Conservation (phyloP, 805 yeast genomes). For the Metschnikowia shivogae region DNA sequence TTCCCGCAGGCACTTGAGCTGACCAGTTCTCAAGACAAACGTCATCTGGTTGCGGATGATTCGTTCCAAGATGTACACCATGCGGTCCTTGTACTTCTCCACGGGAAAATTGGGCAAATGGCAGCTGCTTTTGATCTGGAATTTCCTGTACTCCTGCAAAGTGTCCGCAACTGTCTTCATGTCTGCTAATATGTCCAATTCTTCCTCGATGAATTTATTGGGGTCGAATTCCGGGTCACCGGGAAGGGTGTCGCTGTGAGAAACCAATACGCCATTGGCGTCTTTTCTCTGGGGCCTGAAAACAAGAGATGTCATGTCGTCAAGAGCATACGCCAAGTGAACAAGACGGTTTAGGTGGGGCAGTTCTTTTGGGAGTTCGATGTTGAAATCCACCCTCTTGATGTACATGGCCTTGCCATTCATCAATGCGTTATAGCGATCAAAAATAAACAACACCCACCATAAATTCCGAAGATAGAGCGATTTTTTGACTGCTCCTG, state of each 20-base stretch:
- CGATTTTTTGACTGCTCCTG: slow-evolving; percentile 14
- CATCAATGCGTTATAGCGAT: slow-evolving; percentile 17
- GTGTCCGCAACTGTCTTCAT: not conserved
- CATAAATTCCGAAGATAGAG: slow-evolving; percentile 15
- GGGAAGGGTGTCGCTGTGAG: slow-evolving; percentile 7
- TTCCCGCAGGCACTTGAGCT: slow-evolving; percentile 10
- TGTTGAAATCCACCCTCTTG: slow-evolving; percentile 16
- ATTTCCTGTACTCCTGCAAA: not conserved
- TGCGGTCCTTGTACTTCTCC: slow-evolving; percentile 12
- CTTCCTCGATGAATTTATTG: slow-evolving; percentile 8
- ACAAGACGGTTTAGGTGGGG: slow-evolving; percentile 14
- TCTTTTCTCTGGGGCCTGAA: slow-evolving; percentile 13
- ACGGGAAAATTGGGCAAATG: slow-evolving; percentile 13
- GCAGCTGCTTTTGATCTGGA: not conserved
- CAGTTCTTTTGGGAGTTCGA: slow-evolving; percentile 10
- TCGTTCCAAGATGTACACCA: slow-evolving; percentile 13
- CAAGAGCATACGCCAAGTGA: slow-evolving; percentile 14
- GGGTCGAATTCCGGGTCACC: slow-evolving; percentile 16
- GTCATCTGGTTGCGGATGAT: slow-evolving; percentile 13
- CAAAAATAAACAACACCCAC: slow-evolving; percentile 21
- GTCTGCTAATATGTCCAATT: slow-evolving; percentile 6
- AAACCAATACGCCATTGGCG: not conserved
- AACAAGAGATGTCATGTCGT: slow-evolving; percentile 14
- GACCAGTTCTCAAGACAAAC: slow-evolving; percentile 15
- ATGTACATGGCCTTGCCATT: slow-evolving; percentile 17